Conservation (phyloP, 805 yeast genomes). For the Candida corydali region DNA sequence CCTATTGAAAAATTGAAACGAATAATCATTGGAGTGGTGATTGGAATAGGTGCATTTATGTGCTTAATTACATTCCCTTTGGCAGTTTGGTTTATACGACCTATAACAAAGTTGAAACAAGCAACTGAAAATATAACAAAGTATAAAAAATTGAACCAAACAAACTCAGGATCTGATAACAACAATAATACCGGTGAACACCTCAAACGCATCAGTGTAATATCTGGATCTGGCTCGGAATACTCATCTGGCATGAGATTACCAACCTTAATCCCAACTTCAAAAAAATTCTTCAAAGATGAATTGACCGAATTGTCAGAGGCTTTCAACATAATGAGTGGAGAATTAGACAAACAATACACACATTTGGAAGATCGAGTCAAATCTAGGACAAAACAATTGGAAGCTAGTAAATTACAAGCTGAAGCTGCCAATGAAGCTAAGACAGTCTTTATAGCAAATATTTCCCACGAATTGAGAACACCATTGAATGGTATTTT, state of each 20-base stretch:
- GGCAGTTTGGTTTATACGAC: slow-evolving; percentile 80
- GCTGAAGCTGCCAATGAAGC: slow-evolving; percentile 97
- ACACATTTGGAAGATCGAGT: slow-evolving; percentile 85
- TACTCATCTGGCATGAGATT: slow-evolving; percentile 36
- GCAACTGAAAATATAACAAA: slow-evolving; percentile 73
- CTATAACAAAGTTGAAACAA: slow-evolving; percentile 71
- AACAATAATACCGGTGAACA: slow-evolving; percentile 7
- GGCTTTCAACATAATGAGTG: slow-evolving; percentile 89
- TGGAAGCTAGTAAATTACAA: slow-evolving; percentile 81
- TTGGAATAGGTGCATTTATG: slow-evolving; percentile 74
- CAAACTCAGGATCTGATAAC: slow-evolving; percentile 9
- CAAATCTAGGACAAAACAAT: slow-evolving; percentile 75
- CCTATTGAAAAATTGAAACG: slow-evolving; percentile 61
- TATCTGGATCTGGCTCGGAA: slow-evolving; percentile 30
- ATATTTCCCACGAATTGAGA: slow-evolving; percentile 60
- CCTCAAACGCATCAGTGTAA: slow-evolving; percentile 22
- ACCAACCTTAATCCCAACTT: slow-evolving; percentile 32
- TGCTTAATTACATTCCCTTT: slow-evolving; percentile 75
- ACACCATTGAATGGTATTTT: slow-evolving; percentile 95
- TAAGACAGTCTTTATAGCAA: slow-evolving; percentile 53
- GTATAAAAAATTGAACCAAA: slow-evolving; percentile 24
- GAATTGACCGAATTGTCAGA: slow-evolving; percentile 85
- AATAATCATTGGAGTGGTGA: slow-evolving; percentile 72
- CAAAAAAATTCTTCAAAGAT: slow-evolving; percentile 58
- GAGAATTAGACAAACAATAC: slow-evolving; percentile 81